Conservation (phyloP, 106 monocot genomes). For the Dioscorea zingiberensis region DNA sequence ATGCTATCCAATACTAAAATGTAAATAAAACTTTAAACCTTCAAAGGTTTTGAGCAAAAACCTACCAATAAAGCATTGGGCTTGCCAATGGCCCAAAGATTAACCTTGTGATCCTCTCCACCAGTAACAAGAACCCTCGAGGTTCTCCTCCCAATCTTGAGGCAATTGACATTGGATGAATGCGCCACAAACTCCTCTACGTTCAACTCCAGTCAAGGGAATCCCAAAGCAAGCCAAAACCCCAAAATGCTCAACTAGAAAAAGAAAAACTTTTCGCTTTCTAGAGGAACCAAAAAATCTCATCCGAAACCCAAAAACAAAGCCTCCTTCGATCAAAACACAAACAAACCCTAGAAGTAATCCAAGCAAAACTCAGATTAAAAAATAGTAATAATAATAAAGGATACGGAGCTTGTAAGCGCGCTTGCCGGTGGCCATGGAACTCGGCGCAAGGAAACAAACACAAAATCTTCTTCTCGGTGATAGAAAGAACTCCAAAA, state of each 20-base stretch:
- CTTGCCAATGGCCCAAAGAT: constrained; percentile 95
- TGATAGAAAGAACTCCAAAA: not conserved
- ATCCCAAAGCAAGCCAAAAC: not conserved
- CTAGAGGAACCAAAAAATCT: too few species aligned
- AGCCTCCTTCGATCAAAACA: too few species aligned
- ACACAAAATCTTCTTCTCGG: not conserved
- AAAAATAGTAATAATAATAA: not conserved
- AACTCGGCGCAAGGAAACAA: not conserved
- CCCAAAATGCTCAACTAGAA: too few species aligned
- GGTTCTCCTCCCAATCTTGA: constrained; percentile 91
- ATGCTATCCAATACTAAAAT: too few species aligned
- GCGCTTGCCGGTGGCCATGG: constrained; percentile 11
- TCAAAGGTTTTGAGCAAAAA: not conserved
- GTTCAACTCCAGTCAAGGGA: constrained; percentile 45
- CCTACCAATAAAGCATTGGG: constrained; percentile 91
- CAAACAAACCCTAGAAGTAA: too few species aligned
- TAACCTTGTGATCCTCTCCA: constrained; percentile 98
- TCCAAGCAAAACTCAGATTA: not conserved
- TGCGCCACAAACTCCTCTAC: constrained; percentile 98
- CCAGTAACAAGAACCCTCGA: constrained; percentile 94
- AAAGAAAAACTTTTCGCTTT: too few species aligned
- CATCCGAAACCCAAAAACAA: too few species aligned
- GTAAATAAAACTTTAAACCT: too few species aligned
- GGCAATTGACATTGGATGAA: constrained; percentile 92
- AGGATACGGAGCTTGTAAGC: constrained; percentile 17